These are phyloP conservation scores for Urostyla sp. DNA, from an alignment of 73 alveolate species.

Conservation along the genomic window DNA sequence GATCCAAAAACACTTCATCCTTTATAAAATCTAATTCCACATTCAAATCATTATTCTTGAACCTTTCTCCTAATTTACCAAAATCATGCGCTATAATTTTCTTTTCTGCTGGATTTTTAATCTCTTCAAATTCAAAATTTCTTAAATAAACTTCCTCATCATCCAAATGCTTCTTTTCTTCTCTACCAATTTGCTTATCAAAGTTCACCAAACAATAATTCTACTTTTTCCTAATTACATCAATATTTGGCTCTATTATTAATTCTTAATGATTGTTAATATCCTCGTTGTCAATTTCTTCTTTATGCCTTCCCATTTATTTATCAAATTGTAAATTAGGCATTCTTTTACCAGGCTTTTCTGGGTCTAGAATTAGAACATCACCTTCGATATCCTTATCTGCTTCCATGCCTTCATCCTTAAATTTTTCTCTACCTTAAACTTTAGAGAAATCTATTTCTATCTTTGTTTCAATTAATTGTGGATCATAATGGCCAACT, in stretches of 20 bases:
- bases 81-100: slow-evolving; percentile 49
- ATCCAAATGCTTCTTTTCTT: slow-evolving; percentile 57
- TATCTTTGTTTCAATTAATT: slow-evolving; percentile 54
- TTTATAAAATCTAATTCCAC: background rate
- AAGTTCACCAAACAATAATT: slow-evolving; percentile 50
- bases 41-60: slow-evolving; percentile 2
- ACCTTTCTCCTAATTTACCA: slow-evolving; percentile 41
- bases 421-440: slow-evolving; percentile 46
- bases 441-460: slow-evolving; percentile 68
- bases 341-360: slow-evolving; percentile 55
- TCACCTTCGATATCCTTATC: slow-evolving; percentile 78
- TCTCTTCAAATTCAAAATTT: slow-evolving; percentile 35
- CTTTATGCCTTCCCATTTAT: slow-evolving; percentile 56
- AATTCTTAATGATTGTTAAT: slow-evolving; percentile 48
- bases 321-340: slow-evolving; percentile 66
- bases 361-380: slow-evolving; percentile 74
- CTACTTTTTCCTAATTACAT: slow-evolving; percentile 56
- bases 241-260: slow-evolving; percentile 66
- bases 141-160: slow-evolving; percentile 60
- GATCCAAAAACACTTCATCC: slow-evolving; percentile 42
- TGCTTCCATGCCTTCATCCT: slow-evolving; percentile 50
- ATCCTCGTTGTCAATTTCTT: slow-evolving; percentile 59
- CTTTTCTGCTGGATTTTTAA: slow-evolving; percentile 32
- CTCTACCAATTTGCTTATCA: slow-evolving; percentile 71
- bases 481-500: slow-evolving; percentile 75